These are phyloP conservation scores for Auricularia heimuer DNA, from an alignment of 768 basidiomycete species.

Conservation along the genomic window DNA sequence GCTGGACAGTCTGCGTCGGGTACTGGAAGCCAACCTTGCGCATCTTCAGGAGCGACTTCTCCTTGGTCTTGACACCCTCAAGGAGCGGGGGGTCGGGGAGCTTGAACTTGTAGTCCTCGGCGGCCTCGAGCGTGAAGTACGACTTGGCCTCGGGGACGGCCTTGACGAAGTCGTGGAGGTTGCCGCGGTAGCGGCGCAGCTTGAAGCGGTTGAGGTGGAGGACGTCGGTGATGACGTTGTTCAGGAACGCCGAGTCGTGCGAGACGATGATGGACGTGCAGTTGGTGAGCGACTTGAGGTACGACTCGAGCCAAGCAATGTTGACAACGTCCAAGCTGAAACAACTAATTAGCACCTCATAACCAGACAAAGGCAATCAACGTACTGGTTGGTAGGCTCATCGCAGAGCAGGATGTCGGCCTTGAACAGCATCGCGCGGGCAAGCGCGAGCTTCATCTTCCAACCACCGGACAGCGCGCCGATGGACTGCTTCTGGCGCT, in stretches of 20 bases:
- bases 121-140: conserved; percentile 92
- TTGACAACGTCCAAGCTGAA: conserved; percentile 80
- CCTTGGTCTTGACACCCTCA: conserved; percentile 99
- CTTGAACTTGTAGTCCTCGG: conserved; percentile 98
- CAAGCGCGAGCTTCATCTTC: conserved; percentile 99
- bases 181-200: conserved; percentile 88
- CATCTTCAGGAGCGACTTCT: conserved; percentile 96
- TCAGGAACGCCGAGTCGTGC: conserved; percentile 94
- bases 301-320: conserved; percentile 94
- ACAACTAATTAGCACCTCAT: background rate
- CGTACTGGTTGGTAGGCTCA: conserved; percentile 82
- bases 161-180: conserved; percentile 90
- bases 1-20: conserved; percentile 74
- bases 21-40: conserved; percentile 97
- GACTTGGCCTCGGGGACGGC: conserved; percentile 94
- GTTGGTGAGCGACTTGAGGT: conserved; percentile 74
- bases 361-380: background rate
- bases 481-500: conserved; percentile 76
- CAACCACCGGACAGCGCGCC: conserved; percentile 94
- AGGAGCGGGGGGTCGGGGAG: conserved; percentile 93
- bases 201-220: conserved; percentile 99
- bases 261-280: conserved; percentile 99
- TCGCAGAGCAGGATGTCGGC: conserved; percentile 94
- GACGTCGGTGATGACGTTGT: conserved; percentile 96
- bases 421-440: conserved; percentile 95